Percentiles rank a stretch among this genome's conserved stretches.
Conservation (phyloP, 2,329 filamentous ascomycete genomes). For the Pseudogymnoascus destructans region DNA sequence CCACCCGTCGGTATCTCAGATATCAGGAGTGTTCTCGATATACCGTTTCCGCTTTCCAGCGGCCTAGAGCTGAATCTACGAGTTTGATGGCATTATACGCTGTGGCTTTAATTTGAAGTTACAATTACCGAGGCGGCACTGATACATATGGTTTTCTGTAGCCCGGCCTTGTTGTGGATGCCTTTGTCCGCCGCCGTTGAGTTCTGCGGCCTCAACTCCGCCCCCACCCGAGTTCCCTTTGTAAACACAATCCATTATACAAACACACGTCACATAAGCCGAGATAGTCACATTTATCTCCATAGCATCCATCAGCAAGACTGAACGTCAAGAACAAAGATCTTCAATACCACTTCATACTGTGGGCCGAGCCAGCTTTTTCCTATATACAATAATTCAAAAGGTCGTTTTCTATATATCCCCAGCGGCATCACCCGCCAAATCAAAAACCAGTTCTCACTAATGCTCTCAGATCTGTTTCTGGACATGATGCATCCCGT, state of each 20-base stretch:
- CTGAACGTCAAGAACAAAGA: not conserved
- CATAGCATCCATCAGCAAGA: not conserved
- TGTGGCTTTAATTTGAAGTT: not conserved
- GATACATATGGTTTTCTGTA: not conserved
- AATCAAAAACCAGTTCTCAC: not conserved
- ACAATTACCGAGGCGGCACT: not conserved
- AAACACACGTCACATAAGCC: not conserved
- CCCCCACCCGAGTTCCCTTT: not conserved
- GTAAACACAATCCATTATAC: not conserved
- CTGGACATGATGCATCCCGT: conserved; percentile 3
- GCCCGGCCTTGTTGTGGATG: not conserved
- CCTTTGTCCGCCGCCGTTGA: not conserved
- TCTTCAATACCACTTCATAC: conserved; percentile 1
- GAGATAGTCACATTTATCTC: not conserved
- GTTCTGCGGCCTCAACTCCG: not conserved
- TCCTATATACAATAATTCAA: conserved; percentile 5
- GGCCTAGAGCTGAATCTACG: not conserved
- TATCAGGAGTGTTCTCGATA: not conserved
- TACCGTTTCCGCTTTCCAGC: not conserved
- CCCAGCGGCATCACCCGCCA: not conserved
- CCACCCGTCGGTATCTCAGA: not conserved
- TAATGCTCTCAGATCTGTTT: conserved; percentile 7
- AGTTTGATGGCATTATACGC: not conserved
- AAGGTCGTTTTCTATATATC: conserved; percentile 5
- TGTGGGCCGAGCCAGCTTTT: conserved; percentile 2